Evolutionary conservation across 306 rosid genomes (phyloP).

Genomic region (Begonia fuchsioides): DNA sequence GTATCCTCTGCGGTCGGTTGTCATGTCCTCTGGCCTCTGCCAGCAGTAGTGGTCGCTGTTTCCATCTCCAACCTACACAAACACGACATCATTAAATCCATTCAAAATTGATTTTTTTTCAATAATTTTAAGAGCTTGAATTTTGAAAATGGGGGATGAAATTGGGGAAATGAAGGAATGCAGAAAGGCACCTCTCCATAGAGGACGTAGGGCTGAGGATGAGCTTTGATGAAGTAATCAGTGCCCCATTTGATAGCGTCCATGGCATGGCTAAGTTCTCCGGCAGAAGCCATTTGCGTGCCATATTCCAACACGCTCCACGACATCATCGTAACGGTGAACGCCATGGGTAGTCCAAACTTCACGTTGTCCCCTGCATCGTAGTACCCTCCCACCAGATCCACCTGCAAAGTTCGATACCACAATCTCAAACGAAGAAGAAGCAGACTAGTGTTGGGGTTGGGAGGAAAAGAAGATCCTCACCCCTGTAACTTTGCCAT

Average conservation of each 20-base stretch:
- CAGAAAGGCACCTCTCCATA: slow-evolving; percentile 66
- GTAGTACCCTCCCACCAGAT: neutral
- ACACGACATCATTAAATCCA: neutral
- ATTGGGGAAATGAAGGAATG: neutral
- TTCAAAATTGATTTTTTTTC: neutral
- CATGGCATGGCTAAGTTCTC: neutral
- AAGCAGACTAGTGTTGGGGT: no score
- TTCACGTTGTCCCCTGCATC: slow-evolving; percentile 1
- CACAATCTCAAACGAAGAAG: neutral
- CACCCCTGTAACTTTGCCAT: slow-evolving; percentile 91
- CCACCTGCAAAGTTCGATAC: neutral
- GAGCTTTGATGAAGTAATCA: slow-evolving; percentile 52
- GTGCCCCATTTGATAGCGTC: neutral
- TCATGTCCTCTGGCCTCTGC: slow-evolving; percentile 99
- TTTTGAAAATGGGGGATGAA: neutral
- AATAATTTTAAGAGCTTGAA: neutral
- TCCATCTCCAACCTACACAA: slow-evolving; percentile 89
- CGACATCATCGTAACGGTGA: neutral
- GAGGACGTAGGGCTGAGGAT: slow-evolving; percentile 74
- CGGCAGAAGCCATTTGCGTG: neutral
- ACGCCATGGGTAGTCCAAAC: neutral
- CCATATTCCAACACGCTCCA: neutral
- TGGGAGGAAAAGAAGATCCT: neutral
- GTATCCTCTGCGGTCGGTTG: slow-evolving; percentile 87
- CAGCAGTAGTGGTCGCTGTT: slow-evolving; percentile 93